Conservation (phyloP, 768 basidiomycete genomes). For the Cyathus striatus region DNA sequence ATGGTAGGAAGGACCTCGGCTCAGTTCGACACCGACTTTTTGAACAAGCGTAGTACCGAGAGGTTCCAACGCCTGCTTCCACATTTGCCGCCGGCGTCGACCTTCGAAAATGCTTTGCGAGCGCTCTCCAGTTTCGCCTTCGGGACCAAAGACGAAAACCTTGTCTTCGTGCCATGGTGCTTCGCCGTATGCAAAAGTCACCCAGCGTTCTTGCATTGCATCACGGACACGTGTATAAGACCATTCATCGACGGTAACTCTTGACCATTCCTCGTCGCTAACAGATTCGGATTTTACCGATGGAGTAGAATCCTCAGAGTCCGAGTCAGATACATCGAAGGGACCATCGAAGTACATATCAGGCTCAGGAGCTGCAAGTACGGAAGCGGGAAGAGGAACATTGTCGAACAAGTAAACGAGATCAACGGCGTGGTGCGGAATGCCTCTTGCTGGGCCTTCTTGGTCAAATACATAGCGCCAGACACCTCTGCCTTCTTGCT, state of each 20-base stretch:
- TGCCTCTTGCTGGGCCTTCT: conserved; percentile 59
- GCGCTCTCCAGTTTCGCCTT: conserved; percentile 77
- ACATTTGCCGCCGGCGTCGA: conserved; percentile 50
- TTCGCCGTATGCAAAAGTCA: conserved; percentile 70
- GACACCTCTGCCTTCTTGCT: conserved; percentile 53
- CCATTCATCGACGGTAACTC: conserved; percentile 59
- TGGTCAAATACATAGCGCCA: conserved; percentile 85
- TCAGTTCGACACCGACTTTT: conserved; percentile 70
- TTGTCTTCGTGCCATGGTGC: conserved; percentile 66
- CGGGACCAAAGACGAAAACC: conserved; percentile 77
- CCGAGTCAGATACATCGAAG: conserved; percentile 20
- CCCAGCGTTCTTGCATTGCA: conserved; percentile 70
- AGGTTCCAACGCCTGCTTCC: conserved; percentile 65
- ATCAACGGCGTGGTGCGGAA: conserved; percentile 69
- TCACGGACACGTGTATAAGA: conserved; percentile 64
- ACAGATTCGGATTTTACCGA: conserved; percentile 9
- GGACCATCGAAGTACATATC: conserved; percentile 24
- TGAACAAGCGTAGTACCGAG: conserved; percentile 63
- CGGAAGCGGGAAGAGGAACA: conserved; percentile 45
- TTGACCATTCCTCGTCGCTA: conserved; percentile 40
- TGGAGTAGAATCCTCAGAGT: conserved; percentile 22
- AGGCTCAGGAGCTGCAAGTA: conserved; percentile 9
- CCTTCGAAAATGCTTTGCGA: conserved; percentile 60
- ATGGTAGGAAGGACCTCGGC: conserved; percentile 48
- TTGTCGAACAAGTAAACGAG: conserved; percentile 79